phyloP scores from a whole-genome alignment of 2,329 filamentous ascomycete species.

The Arthrobotrys musiformis region DNA sequence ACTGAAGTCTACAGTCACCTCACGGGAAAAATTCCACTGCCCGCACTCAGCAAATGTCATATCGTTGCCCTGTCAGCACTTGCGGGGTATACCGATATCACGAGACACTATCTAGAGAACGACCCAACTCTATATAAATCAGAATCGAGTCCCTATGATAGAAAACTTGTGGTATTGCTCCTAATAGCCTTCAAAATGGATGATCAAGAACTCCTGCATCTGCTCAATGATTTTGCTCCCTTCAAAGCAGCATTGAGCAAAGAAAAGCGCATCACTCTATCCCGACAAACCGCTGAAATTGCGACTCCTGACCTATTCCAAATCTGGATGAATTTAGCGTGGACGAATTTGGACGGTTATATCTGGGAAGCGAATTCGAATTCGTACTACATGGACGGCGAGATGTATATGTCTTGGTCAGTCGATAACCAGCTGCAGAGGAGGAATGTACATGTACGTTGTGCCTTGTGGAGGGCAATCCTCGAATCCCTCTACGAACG shows the following conservation, averaged over 20 bases:
- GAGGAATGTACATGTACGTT: too few relatives aligned
- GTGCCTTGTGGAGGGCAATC: slow-evolving; percentile 5
- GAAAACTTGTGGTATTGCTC: background rate
- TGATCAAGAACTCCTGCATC: background rate
- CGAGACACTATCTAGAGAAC: background rate
- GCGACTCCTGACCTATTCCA: slow-evolving; percentile 8
- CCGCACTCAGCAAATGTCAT: background rate
- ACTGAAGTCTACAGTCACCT: background rate
- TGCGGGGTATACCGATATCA: slow-evolving; percentile 3
- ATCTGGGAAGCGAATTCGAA: background rate
- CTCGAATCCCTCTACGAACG: background rate
- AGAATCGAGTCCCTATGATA: background rate
- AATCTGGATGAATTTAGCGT: slow-evolving; percentile 14
- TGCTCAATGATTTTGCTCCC: background rate
- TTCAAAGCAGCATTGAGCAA: background rate
- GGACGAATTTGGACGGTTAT: background rate
- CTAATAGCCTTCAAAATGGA: slow-evolving; percentile 23
- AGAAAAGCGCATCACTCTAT: background rate
- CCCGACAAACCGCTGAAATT: background rate
- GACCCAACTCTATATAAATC: background rate
- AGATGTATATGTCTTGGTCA: too few relatives aligned
- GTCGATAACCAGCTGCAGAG: too few relatives aligned
- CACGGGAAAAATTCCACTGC: background rate
- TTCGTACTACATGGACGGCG: too few relatives aligned
- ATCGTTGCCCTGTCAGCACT: slow-evolving; percentile 4